Conservation (phyloP, 2,329 filamentous ascomycete genomes). For the Sporothrix luriei region DNA sequence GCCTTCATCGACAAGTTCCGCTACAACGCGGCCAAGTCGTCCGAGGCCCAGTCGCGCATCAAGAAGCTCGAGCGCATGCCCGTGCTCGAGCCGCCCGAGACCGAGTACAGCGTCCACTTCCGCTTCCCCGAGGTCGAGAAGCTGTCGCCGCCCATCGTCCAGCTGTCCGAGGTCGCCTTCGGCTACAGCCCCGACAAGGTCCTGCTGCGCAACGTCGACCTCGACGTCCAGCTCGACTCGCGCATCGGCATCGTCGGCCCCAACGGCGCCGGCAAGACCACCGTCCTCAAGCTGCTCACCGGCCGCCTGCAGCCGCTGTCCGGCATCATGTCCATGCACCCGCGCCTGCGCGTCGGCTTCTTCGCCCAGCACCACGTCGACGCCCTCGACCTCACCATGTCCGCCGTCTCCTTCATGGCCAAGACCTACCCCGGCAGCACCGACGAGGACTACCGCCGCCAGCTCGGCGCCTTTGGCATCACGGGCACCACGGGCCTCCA, state of each 20-base stretch:
- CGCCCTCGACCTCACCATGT: constrained; percentile 83
- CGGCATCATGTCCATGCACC: constrained; percentile 84
- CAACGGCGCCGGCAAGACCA: constrained; percentile 98
- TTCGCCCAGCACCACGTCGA: constrained; percentile 99
- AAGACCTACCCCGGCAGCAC: constrained; percentile 86
- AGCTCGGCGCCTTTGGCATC: constrained; percentile 85
- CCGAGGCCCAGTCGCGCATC: constrained; percentile 96
- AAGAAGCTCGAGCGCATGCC: constrained; percentile 99
- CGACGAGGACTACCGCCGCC: constrained; percentile 94
- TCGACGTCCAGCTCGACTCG: constrained; percentile 96
- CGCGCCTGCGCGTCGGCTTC: constrained; percentile 88
- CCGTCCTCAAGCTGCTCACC: constrained; percentile 95
- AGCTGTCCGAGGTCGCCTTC: constrained; percentile 92
- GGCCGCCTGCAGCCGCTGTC: constrained; percentile 75
- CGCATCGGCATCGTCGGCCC: constrained; percentile 99
- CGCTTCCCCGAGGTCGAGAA: constrained; percentile 98
- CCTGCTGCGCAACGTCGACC: constrained; percentile 81
- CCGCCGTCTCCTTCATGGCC: constrained; percentile 94
- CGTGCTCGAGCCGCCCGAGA: constrained; percentile 83
- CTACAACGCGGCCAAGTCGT: constrained; percentile 98
- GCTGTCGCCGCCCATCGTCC: constrained; percentile 93
- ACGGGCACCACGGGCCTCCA: constrained; percentile 96
- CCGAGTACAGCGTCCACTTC: constrained; percentile 95
- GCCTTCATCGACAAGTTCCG: constrained; percentile 99
- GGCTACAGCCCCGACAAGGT: constrained; percentile 80